Base-by-base conservation (phyloP, 2,329 filamentous ascomycete species). In the Sordariomycetes sp. region DNA sequence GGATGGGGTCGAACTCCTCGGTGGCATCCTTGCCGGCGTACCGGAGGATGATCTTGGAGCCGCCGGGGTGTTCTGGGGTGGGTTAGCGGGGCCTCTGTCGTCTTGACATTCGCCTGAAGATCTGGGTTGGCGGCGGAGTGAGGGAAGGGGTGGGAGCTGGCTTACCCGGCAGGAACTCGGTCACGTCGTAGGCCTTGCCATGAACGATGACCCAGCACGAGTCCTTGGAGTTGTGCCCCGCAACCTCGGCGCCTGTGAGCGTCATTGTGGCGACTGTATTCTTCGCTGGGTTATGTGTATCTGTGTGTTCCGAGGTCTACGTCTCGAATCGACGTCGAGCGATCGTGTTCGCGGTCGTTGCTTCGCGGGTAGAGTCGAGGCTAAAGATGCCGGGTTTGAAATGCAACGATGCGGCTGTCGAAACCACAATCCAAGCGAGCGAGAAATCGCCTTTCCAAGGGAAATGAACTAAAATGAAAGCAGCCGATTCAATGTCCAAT, bases 11-110 rank as follows among this genome's bases (percentile, higher is more conserved):
- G 71, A 89, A 96, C 67, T 90, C 90, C 68, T 91, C 88, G 39
- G 90, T 95, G 45, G 90, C 90, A 76, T 96, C 91, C 77, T 92
- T 95, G 65, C 91, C 90, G 34, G 91, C 91, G 73, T 96, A 96
- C 74, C 96, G 96, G 62, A 99, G 80, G 66, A 99, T 97, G 69
- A 97, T 95, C 68, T 92, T 94, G 62, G 84, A 79, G 42, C 89
- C 91, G 60, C 91, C 91, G 25, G 91, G 91, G 67, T 96, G 90
- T 70, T 95, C 89, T 84, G 63, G n/a, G 45, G 13, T 13, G 15
- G 39, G 39, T 45, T 45, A 45, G 39, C 39, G 15, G 15, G 6
- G 36, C 36, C 8, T 45, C 39, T 17, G 7, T 6, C 39, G 17
- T 32, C 28, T 32, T 4, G 3, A 32, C 8, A 17, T 7, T 45